Percentiles rank a stretch among this genome's conserved stretches.
Evolutionary conservation across 2,329 filamentous ascomycete genomes (phyloP).

Genomic region (Sarocladiaceae sp.): DNA sequence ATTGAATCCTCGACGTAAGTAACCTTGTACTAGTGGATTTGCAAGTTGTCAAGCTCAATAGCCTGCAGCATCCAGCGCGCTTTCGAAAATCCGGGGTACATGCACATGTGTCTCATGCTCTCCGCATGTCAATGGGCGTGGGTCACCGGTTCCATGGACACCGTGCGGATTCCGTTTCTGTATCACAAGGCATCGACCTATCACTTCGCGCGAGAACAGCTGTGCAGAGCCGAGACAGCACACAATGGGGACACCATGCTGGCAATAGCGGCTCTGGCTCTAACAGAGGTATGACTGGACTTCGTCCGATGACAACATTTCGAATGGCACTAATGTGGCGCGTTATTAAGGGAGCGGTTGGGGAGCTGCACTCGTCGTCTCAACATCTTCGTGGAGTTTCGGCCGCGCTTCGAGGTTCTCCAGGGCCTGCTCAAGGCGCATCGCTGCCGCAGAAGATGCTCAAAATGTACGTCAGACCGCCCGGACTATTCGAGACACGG

Average conservation of each 20-base stretch:
- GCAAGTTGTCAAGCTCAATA: neutral
- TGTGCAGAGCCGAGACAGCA: slow-evolving; percentile 29
- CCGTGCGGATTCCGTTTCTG: slow-evolving; percentile 37
- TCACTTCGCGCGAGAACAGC: slow-evolving; percentile 37
- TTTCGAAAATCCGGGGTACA: slow-evolving; percentile 37
- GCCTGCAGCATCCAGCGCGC: slow-evolving; percentile 33
- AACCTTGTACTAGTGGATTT: slow-evolving; percentile 6
- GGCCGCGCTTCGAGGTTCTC: slow-evolving; percentile 19
- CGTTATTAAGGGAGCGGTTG: slow-evolving; percentile 31
- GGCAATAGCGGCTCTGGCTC: slow-evolving; percentile 36
- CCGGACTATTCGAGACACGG: too few species aligned
- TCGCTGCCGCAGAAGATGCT: slow-evolving; percentile 37
- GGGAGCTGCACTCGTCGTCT: slow-evolving; percentile 35
- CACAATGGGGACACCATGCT: slow-evolving; percentile 36
- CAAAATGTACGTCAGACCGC: slow-evolving; percentile 33
- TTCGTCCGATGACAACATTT: too few species aligned
- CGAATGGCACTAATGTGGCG: neutral
- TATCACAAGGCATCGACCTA: slow-evolving; percentile 42
- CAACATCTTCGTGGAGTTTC: slow-evolving; percentile 35
- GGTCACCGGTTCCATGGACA: slow-evolving; percentile 37
- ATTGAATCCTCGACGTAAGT: slow-evolving; percentile 24
- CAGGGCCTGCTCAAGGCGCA: slow-evolving; percentile 14
- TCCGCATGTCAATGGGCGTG: slow-evolving; percentile 40
- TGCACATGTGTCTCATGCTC: slow-evolving; percentile 38
- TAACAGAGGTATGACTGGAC: slow-evolving; percentile 34